phyloP scores from a whole-genome alignment of 2,329 filamentous ascomycete species.

The Bipolaris bicolor region DNA sequence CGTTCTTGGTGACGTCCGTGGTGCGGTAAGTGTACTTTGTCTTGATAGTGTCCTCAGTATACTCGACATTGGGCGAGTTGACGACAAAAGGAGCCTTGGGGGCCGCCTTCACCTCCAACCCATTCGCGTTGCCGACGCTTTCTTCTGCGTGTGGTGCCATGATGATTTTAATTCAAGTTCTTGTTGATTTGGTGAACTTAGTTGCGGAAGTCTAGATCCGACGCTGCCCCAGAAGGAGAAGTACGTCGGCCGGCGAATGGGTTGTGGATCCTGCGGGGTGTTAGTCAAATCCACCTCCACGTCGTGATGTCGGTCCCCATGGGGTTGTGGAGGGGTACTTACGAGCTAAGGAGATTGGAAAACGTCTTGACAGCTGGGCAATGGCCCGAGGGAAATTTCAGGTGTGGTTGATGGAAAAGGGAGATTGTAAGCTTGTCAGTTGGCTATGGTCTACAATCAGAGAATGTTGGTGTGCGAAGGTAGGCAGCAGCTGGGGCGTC shows the following conservation, averaged over 20 bases:
- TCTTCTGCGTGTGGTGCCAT: slow-evolving; percentile 96
- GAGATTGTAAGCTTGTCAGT: slow-evolving; percentile 17
- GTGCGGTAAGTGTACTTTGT: slow-evolving; percentile 98
- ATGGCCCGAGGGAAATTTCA: slow-evolving; percentile 47
- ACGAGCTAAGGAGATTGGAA: slow-evolving; percentile 98
- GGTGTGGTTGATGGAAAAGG: slow-evolving; percentile 19
- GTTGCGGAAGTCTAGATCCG: slow-evolving; percentile 58
- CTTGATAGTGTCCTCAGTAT: slow-evolving; percentile 85
- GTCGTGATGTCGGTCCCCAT: slow-evolving; percentile 7
- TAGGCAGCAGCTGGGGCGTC: slow-evolving; percentile 7
- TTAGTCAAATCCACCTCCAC: slow-evolving; percentile 26
- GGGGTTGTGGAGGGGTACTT: slow-evolving; percentile 53
- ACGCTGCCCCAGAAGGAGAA: slow-evolving; percentile 83
- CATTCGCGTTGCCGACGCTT: slow-evolving; percentile 61
- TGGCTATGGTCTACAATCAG: slow-evolving; percentile 13
- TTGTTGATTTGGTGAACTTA: slow-evolving; percentile 42
- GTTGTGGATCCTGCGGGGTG: slow-evolving; percentile 75
- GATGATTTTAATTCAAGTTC: slow-evolving; percentile 35
- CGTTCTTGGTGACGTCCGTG: slow-evolving; percentile 75
- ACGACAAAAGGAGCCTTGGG: slow-evolving; percentile 78
- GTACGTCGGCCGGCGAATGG: slow-evolving; percentile 96
- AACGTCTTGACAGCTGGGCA: slow-evolving; percentile 85
- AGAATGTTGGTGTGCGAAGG: slow-evolving; percentile 16
- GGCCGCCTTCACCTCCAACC: slow-evolving; percentile 53
- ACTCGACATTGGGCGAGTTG: slow-evolving; percentile 88